Conservation (phyloP, 2,329 filamentous ascomycete species). For the Trichoderma harzianum region DNA sequence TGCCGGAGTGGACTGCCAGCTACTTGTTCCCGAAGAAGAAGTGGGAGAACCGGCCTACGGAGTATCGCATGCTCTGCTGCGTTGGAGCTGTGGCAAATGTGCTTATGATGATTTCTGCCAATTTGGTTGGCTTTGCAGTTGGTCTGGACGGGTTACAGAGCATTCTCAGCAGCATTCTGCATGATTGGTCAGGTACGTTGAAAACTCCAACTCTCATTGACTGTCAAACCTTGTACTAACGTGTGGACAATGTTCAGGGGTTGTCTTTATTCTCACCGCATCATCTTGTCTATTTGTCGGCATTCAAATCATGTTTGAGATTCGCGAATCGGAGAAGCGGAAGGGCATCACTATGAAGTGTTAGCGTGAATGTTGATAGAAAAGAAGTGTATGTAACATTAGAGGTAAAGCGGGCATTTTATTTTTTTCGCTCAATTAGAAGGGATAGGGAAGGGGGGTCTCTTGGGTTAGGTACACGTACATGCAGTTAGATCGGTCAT, state of each 20-base stretch:
- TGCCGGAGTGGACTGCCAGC: slow-evolving; percentile 76
- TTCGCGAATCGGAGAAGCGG: slow-evolving; percentile 78
- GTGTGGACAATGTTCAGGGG: slow-evolving; percentile 46
- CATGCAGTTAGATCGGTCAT: neutral
- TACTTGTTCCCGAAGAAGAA: slow-evolving; percentile 68
- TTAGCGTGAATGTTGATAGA: slow-evolving; percentile 37
- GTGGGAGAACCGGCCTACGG: slow-evolving; percentile 66
- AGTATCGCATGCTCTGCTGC: slow-evolving; percentile 77
- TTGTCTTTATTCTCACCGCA: slow-evolving; percentile 68
- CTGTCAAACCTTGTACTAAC: neutral
- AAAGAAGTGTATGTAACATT: neutral
- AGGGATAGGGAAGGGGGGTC: neutral
- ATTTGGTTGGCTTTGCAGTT: slow-evolving; percentile 91
- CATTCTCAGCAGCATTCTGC: slow-evolving; percentile 71
- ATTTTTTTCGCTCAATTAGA: neutral
- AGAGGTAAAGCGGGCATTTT: neutral
- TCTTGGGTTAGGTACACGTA: neutral
- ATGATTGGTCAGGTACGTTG: slow-evolving; percentile 63
- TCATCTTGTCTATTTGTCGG: slow-evolving; percentile 77
- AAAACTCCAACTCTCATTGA: neutral
- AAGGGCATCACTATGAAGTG: slow-evolving; percentile 82
- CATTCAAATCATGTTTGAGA: slow-evolving; percentile 94
- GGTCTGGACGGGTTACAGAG: slow-evolving; percentile 82
- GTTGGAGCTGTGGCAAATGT: slow-evolving; percentile 79
- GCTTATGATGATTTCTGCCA: slow-evolving; percentile 93